Percentiles rank a stretch among this genome's conserved stretches.
Evolutionary conservation across 2,329 filamentous ascomycete genomes (phyloP).

Genomic region (Colletotrichum tabaci): DNA sequence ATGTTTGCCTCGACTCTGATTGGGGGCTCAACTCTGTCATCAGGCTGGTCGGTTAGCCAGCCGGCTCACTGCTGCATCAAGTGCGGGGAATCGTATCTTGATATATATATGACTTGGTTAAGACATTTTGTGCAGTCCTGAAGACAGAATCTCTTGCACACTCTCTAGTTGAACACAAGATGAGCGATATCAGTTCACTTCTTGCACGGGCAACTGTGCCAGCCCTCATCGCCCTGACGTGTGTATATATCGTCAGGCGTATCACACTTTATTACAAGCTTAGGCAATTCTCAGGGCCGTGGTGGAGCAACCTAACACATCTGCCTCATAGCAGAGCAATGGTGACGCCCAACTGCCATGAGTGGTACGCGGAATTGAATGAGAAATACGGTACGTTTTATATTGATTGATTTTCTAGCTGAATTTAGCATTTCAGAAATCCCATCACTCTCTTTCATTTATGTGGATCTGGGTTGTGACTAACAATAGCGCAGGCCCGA

Average conservation of each 20-base stretch:
- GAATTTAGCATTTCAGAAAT: rapidly evolving
- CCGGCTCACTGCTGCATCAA: not conserved
- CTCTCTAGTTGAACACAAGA: not conserved
- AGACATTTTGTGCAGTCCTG: too few relatives aligned
- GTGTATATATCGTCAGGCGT: conserved; percentile 7
- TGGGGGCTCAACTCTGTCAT: not conserved
- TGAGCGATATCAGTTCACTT: not conserved
- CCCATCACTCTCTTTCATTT: too few relatives aligned
- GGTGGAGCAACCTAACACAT: conserved; percentile 44
- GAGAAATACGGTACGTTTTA: conserved; percentile 48
- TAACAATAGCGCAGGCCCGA: conserved; percentile 41
- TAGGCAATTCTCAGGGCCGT: conserved; percentile 46
- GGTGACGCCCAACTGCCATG: conserved; percentile 43
- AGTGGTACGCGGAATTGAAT: conserved; percentile 47
- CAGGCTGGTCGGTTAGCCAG: not conserved
- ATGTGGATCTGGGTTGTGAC: not conserved
- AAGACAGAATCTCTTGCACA: too few relatives aligned
- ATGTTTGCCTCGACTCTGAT: conserved; percentile 16
- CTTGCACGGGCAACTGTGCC: not conserved
- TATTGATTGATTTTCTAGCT: conserved; percentile 37
- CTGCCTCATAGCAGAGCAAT: conserved; percentile 47
- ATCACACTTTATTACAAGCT: conserved; percentile 35
- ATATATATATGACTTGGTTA: not conserved
- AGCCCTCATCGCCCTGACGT: not conserved
- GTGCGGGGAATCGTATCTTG: not conserved